Percentiles rank a stretch among this genome's conserved stretches.
These are phyloP conservation scores for Rhodotorula toruloides DNA, from an alignment of 768 basidiomycete species.

Conservation along the genomic window DNA sequence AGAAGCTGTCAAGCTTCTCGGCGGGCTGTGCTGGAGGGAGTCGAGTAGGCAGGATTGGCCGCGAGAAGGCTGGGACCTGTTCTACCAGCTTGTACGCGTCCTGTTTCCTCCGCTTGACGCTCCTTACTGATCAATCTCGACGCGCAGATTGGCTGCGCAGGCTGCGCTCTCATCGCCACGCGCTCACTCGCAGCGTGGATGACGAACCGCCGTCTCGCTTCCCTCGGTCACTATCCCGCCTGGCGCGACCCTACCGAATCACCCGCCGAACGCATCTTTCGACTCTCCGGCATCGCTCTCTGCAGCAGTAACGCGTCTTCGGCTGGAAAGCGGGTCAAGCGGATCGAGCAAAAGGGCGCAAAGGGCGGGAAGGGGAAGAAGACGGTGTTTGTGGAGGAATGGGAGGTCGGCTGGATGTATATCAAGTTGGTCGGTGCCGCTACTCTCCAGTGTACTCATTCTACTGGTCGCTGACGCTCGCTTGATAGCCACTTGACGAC, in stretches of 20 bases:
- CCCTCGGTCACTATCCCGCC: conserved; percentile 28
- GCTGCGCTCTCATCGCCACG: conserved; percentile 31
- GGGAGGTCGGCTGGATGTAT: conserved; percentile 33
- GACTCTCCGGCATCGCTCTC: conserved; percentile 16
- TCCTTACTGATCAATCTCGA: background rate
- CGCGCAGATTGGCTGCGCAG: conserved; percentile 27
- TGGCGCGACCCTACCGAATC: conserved; percentile 16
- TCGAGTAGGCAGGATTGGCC: background rate
- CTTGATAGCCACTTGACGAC: conserved; percentile 12
- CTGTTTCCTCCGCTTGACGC: too few relatives aligned
- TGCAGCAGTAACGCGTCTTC: conserved; percentile 24
- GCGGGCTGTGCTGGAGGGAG: conserved; percentile 23
- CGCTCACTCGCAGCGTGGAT: conserved; percentile 16
- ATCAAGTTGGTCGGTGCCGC: conserved; percentile 21
- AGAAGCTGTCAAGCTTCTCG: background rate
- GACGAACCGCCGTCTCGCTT: conserved; percentile 34
- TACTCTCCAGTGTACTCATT: background rate
- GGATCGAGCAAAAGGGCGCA: conserved; percentile 30
- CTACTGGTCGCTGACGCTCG: background rate
- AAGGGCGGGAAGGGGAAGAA: conserved; percentile 22
- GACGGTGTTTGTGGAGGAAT: conserved; percentile 31
- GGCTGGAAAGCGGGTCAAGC: conserved; percentile 22
- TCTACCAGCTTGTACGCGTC: conserved; percentile 22
- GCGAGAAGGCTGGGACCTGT: conserved; percentile 28
- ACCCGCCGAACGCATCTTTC: conserved; percentile 27